Percentiles rank a stretch among this genome's conserved stretches.
phyloP scores from a whole-genome alignment of 805 yeast species.

The Yamadazyma scolyti region DNA sequence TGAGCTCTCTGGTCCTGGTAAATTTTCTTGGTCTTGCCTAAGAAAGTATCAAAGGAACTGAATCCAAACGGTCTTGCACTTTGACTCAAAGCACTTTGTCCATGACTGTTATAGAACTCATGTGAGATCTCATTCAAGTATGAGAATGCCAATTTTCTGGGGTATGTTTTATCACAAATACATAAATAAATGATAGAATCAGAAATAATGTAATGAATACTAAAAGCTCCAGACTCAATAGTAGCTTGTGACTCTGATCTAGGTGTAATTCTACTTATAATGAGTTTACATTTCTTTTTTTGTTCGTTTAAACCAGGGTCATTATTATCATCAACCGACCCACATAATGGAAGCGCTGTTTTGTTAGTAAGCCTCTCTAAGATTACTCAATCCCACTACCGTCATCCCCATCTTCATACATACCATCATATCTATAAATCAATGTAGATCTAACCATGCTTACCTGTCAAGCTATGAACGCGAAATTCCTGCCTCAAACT shows the following conservation, averaged over 20 bases:
- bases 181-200: conserved; percentile 72
- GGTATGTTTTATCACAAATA: conserved; percentile 75
- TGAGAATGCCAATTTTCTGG: conserved; percentile 84
- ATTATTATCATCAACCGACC: conserved; percentile 78
- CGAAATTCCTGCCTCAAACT: too few relatives aligned
- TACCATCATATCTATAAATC: conserved; percentile 64
- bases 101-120: conserved; percentile 80
- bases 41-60: conserved; percentile 77
- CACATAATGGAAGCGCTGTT: conserved; percentile 80
- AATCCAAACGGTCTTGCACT: conserved; percentile 87
- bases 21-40: conserved; percentile 81
- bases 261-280: conserved; percentile 71
- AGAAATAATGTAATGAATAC: conserved; percentile 68
- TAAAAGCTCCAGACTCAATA: conserved; percentile 69
- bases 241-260: conserved; percentile 82
- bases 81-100: conserved; percentile 57
- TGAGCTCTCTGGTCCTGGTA: conserved; percentile 92
- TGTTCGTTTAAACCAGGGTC: conserved; percentile 63
- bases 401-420: conserved; percentile 8
- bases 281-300: conserved; percentile 77
- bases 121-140: conserved; percentile 76
- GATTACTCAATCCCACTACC: not conserved
- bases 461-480: conserved; percentile 3
- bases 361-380: not conserved
- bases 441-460: conserved; percentile 64